These are phyloP conservation scores for Trichothecium roseum DNA, from an alignment of 2,329 filamentous ascomycete species.

Conservation along the genomic window DNA sequence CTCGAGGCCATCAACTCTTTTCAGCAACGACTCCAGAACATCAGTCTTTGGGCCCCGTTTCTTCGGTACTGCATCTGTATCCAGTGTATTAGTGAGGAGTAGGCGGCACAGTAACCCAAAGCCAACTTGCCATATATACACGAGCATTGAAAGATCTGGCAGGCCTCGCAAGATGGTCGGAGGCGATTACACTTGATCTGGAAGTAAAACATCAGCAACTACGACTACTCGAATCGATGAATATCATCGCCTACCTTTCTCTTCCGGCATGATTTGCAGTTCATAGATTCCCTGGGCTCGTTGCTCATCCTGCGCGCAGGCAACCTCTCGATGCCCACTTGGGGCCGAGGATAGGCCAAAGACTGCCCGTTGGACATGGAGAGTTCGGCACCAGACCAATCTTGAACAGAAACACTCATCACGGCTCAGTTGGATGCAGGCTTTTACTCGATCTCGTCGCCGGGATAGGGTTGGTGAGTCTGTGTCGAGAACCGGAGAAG, in stretches of 20 bases:
- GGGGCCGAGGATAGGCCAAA: conserved; percentile 57
- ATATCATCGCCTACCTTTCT: conserved; percentile 55
- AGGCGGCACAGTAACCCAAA: not conserved
- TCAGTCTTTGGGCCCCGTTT: conserved; percentile 87
- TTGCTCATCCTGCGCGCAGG: conserved; percentile 59
- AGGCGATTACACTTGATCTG: conserved; percentile 90
- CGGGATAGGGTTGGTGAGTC: too few species aligned
- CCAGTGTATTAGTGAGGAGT: not conserved
- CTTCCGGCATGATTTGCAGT: conserved; percentile 90
- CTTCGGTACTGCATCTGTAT: conserved; percentile 72
- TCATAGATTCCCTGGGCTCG: conserved; percentile 83
- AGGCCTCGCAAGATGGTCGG: conserved; percentile 77
- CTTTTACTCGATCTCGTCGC: too few species aligned
- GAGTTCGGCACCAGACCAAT: conserved; percentile 28
- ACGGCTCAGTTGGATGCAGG: conserved; percentile 5
- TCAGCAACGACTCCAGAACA: conserved; percentile 72
- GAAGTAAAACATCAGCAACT: conserved; percentile 1
- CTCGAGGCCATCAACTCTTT: conserved; percentile 77
- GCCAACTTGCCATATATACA: conserved; percentile 69
- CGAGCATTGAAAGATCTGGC: conserved; percentile 78
- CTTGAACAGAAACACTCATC: conserved; percentile 28
- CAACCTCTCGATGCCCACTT: conserved; percentile 72
- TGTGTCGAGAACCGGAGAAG: too few species aligned
- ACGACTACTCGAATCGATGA: not conserved
- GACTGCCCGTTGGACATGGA: conserved; percentile 34